Base-by-base conservation (phyloP, 768 basidiomycete species). In the Auriscalpium orientale region DNA sequence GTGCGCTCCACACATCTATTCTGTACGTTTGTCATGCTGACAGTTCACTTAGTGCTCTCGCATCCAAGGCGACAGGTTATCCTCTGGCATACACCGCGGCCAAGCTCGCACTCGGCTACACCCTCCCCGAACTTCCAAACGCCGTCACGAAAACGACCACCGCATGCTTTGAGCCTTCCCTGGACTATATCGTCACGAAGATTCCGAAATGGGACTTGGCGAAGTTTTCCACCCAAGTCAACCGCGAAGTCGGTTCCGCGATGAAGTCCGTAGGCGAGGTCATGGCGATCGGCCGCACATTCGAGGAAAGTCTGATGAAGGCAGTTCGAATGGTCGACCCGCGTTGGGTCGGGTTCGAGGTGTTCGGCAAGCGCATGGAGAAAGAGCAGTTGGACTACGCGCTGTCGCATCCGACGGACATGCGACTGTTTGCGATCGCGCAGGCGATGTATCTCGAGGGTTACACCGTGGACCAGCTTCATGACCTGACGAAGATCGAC, bases 261-360 rank as follows among this genome's bases (percentile, higher is more conserved):
- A 98, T 99, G 97, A 99, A 99, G 73, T 94, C 91, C 15, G 97
- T 99, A 54, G 97, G 97, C 54, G 97, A 99, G 71, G 95, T 99
- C 67, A 99, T 99, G 97, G 95, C 95, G 62, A 98, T 99, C 64
- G 97, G 97, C 38, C 88, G 97, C 62, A 99, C 97, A 1, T 99
- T 98, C 64, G 97, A 99, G 72, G 97, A 99, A 71, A 92, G 90
- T 66, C 77, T 99, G 66, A 97, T 98, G 70, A 99, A 99, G 73
- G 97, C 97, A 49, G 89, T 99, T 58, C 88, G 97, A 59, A 93
- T 97, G 76, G 89, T 98, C 38, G 95, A 98, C 70, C 97, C 97
- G 33, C 83, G 90, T 34, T 99, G 91, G 84, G 84, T 89, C 67
- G 97, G 97, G 4, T 99, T 99, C 66, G 95, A 97, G 71, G 91